A percentile compares a stretch with the other conserved stretches of the same genome.
Conservation (phyloP, 805 yeast species). For the Blastobotrys peoriensis region DNA sequence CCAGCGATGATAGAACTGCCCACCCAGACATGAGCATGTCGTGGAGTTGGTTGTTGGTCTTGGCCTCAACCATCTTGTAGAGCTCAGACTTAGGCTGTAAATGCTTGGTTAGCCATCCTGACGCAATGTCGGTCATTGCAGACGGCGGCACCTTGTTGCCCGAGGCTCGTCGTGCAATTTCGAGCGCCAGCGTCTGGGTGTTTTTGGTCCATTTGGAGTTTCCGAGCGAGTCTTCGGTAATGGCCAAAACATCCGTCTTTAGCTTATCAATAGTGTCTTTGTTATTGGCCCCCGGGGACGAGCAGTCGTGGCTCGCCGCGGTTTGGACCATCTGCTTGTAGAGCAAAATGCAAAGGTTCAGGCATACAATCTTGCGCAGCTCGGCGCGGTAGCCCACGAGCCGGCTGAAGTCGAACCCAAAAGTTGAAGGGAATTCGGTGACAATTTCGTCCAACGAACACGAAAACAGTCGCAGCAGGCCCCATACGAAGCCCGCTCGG, state of each 20-base stretch:
- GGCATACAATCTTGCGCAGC: constrained; percentile 75
- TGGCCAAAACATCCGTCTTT: constrained; percentile 67
- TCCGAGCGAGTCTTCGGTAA: constrained; percentile 79
- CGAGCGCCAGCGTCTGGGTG: constrained; percentile 64
- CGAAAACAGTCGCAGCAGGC: constrained; percentile 50
- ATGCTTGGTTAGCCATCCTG: constrained; percentile 77
- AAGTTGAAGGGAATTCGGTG: constrained; percentile 73
- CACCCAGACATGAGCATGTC: constrained; percentile 11
- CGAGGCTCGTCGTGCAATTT: constrained; percentile 39
- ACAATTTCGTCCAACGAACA: constrained; percentile 65
- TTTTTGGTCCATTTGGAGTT: constrained; percentile 88
- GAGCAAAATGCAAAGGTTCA: constrained; percentile 64
- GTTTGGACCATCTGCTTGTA: constrained; percentile 57
- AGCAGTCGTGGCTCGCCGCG: constrained; percentile 25
- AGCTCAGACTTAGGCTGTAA: constrained; percentile 78
- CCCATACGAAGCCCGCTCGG: constrained; percentile 21
- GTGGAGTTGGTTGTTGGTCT: constrained; percentile 25
- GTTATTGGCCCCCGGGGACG: constrained; percentile 4
- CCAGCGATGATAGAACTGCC: constrained; percentile 13
- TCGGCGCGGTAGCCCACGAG: constrained; percentile 75
- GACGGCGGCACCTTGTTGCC: constrained; percentile 29
- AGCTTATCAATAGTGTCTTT: constrained; percentile 38
- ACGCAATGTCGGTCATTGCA: constrained; percentile 52
- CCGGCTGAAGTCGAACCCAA: constrained; percentile 80
- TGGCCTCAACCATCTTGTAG: constrained; percentile 67